These are phyloP conservation scores for Oidium heveae DNA, from an alignment of 2,329 filamentous ascomycete genomes.

Conservation along the genomic window DNA sequence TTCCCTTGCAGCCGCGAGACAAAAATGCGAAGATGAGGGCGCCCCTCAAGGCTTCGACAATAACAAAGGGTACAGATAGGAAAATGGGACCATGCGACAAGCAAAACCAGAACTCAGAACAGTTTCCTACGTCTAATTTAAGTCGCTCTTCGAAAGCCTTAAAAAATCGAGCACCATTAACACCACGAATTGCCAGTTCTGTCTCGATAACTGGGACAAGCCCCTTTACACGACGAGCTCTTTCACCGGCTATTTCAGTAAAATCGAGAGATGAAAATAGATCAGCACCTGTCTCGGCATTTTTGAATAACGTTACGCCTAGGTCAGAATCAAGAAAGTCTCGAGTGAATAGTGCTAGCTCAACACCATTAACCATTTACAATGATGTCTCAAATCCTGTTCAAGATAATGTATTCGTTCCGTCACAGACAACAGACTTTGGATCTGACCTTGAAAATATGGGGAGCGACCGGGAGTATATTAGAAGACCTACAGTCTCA, in stretches of 20 bases:
- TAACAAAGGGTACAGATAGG: slow-evolving; percentile 9
- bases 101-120: slow-evolving; percentile 21
- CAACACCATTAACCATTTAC: slow-evolving; percentile 39
- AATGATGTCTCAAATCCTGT: slow-evolving; percentile 16
- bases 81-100: slow-evolving; percentile 24
- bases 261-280: slow-evolving; percentile 20
- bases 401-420: slow-evolving; percentile 12
- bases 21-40: slow-evolving; percentile 22
- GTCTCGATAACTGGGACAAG: slow-evolving; percentile 10
- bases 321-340: slow-evolving; percentile 49
- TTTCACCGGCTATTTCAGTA: slow-evolving; percentile 3
- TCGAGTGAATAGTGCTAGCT: slow-evolving; percentile 41
- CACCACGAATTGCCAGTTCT: slow-evolving; percentile 27
- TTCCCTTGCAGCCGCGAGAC: slow-evolving; percentile 10
- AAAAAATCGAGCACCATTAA: slow-evolving; percentile 26
- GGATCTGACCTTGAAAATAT: slow-evolving; percentile 11
- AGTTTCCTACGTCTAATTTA: slow-evolving; percentile 39
- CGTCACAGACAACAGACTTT: slow-evolving; percentile 3
- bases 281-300: slow-evolving; percentile 26
- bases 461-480: slow-evolving; percentile 9
- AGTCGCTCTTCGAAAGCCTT: slow-evolving; percentile 29
- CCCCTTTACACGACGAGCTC: slow-evolving; percentile 23
- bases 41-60: slow-evolving; percentile 12
- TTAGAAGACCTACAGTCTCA: slow-evolving; percentile 14
- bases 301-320: slow-evolving; percentile 50